Evolutionary conservation across 2,329 filamentous ascomycete species (phyloP).

Genomic region (Apiospora rasikravindrae): DNA sequence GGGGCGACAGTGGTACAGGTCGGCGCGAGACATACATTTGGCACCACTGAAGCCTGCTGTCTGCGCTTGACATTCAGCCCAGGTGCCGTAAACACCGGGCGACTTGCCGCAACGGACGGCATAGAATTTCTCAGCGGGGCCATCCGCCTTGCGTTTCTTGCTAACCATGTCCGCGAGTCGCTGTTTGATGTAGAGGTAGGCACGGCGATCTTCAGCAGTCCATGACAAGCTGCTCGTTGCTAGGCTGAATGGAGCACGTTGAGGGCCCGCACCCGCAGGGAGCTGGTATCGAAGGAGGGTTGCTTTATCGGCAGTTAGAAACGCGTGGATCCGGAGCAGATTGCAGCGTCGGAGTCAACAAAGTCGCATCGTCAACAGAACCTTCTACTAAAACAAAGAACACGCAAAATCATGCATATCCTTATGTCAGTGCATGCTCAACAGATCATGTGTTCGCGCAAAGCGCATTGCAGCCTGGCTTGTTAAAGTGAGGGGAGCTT

Average conservation of each 20-base stretch:
- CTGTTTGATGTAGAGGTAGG: slow-evolving; percentile 23
- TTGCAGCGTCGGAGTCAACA: neutral
- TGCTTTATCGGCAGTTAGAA: neutral
- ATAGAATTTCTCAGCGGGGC: slow-evolving; percentile 61
- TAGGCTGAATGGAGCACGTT: neutral
- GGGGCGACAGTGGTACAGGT: neutral
- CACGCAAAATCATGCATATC: neutral
- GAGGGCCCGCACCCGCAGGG: slow-evolving; percentile 9
- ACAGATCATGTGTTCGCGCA: neutral
- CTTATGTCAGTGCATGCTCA: neutral
- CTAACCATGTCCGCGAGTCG: slow-evolving; percentile 32
- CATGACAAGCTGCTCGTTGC: slow-evolving; percentile 31
- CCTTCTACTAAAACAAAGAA: neutral
- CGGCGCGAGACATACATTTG: slow-evolving; percentile 60
- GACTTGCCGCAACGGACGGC: slow-evolving; percentile 62
- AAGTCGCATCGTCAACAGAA: slow-evolving; percentile 3
- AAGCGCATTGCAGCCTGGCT: neutral
- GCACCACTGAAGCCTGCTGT: slow-evolving; percentile 68
- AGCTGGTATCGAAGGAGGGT: neutral
- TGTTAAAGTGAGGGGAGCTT: neutral
- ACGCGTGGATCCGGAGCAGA: slow-evolving; percentile 10
- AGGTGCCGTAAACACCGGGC: slow-evolving; percentile 67
- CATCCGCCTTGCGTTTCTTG: slow-evolving; percentile 57
- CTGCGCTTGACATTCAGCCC: slow-evolving; percentile 65
- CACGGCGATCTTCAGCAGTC: slow-evolving; percentile 27